Conservation (phyloP, 1,284 basidiomycete species). For the Ustilago cynodontis region DNA sequence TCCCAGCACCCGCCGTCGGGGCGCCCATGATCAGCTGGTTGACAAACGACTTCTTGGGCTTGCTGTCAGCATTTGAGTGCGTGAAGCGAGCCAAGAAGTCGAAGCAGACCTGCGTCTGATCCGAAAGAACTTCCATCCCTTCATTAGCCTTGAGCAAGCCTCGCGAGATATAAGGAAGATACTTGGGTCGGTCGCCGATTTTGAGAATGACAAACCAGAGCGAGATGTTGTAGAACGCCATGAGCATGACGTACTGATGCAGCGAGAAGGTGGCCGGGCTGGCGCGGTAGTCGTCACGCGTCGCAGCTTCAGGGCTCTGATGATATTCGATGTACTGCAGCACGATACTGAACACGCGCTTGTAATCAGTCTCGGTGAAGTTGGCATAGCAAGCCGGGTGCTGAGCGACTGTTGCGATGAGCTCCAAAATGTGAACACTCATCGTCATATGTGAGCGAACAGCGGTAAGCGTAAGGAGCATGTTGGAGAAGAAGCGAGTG, state of each 20-base stretch:
- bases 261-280: conserved; percentile 79
- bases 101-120: conserved; percentile 94
- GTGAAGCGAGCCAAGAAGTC: conserved; percentile 97
- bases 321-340: conserved; percentile 89
- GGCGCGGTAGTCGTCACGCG: conserved; percentile 62
- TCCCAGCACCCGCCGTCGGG: conserved; percentile 53
- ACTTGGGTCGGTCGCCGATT: conserved; percentile 83
- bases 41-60: conserved; percentile 84
- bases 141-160: conserved; percentile 90
- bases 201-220: conserved; percentile 94
- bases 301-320: conserved; percentile 61
- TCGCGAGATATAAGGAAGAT: conserved; percentile 87
- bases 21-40: conserved; percentile 75
- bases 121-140: conserved; percentile 81
- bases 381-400: conserved; percentile 85
- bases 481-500: conserved; percentile 80
- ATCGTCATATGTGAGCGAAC: conserved; percentile 95
- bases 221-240: conserved; percentile 93
- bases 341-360: conserved; percentile 93
- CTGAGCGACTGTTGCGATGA: conserved; percentile 88
- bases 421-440: conserved; percentile 94
- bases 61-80: conserved; percentile 91
- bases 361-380: conserved; percentile 92
- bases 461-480: conserved; percentile 88
- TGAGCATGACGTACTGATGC: conserved; percentile 92